Evolutionary conservation across 345 rosid species (phyloP).

Genomic region (Syzygium aromaticum): DNA sequence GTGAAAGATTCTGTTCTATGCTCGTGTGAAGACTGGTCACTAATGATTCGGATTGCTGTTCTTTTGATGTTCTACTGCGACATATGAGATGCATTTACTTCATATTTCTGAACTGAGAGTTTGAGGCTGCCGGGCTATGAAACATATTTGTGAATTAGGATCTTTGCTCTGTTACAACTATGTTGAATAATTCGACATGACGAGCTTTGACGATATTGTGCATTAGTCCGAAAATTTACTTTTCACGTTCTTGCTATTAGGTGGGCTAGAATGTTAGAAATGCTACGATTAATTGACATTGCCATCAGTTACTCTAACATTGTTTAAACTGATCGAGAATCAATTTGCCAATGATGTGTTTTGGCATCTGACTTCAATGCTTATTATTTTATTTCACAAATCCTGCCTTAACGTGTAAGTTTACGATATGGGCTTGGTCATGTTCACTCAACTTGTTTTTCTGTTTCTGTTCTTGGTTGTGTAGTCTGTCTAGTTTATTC

Average conservation of each 20-base stretch:
- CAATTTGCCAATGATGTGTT: not conserved
- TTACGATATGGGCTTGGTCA: not conserved
- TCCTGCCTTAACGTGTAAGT: not conserved
- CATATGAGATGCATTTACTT: not conserved
- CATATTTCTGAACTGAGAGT: not conserved
- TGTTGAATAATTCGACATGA: not conserved
- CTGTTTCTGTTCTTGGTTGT: not conserved
- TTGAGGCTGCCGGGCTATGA: not conserved
- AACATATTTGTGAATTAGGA: not conserved
- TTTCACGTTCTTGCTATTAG: not conserved
- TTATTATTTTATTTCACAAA: not conserved
- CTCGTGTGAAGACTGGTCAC: not conserved
- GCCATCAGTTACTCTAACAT: not conserved
- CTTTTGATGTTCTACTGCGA: not conserved
- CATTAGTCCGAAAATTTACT: not conserved
- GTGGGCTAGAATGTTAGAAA: not conserved
- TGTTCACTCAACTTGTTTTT: not conserved
- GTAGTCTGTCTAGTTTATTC: not conserved
- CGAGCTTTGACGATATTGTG: not conserved
- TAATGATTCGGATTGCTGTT: not conserved
- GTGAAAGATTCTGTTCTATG: not conserved
- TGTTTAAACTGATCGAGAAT: not conserved
- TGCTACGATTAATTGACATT: not conserved
- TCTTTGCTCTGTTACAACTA: not conserved
- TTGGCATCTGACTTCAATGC: not conserved